phyloP scores from a whole-genome alignment of 2,329 filamentous ascomycete genomes.

The Cladophialophora chaetospira region DNA sequence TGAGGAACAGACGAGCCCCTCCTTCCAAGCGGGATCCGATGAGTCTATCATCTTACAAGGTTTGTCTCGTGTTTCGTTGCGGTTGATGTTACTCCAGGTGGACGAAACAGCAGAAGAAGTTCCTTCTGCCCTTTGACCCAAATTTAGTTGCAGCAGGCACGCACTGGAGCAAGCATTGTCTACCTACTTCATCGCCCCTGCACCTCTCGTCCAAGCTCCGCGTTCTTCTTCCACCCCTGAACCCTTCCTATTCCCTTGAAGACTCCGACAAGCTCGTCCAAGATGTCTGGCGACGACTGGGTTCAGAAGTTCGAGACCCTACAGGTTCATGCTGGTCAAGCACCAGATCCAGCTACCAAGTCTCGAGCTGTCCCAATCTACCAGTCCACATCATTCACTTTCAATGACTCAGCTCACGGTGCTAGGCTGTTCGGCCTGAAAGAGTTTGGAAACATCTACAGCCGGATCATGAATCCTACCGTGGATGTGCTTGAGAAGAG shows the following conservation, averaged over 20 bases:
- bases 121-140: no score
- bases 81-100: no score
- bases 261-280: constrained; percentile 5
- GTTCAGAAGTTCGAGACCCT: constrained; percentile 73
- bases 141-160: background rate
- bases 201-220: background rate
- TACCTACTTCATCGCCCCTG: background rate
- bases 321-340: constrained; percentile 81
- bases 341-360: constrained; percentile 78
- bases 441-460: constrained; percentile 97
- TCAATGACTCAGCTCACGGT: constrained; percentile 95
- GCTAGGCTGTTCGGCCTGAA: constrained; percentile 95
- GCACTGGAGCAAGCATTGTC: background rate
- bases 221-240: background rate
- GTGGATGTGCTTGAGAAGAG: constrained; percentile 92
- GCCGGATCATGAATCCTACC: constrained; percentile 92
- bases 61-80: background rate
- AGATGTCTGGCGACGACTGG: constrained; percentile 41
- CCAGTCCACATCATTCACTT: constrained; percentile 87
- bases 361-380: constrained; percentile 94
- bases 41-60: background rate
- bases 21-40: background rate
- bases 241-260: background rate
- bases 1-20: background rate
- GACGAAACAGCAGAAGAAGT: no score